These are phyloP conservation scores for Penicillium sp. DNA, from an alignment of 2,329 filamentous ascomycete genomes.

Conservation along the genomic window DNA sequence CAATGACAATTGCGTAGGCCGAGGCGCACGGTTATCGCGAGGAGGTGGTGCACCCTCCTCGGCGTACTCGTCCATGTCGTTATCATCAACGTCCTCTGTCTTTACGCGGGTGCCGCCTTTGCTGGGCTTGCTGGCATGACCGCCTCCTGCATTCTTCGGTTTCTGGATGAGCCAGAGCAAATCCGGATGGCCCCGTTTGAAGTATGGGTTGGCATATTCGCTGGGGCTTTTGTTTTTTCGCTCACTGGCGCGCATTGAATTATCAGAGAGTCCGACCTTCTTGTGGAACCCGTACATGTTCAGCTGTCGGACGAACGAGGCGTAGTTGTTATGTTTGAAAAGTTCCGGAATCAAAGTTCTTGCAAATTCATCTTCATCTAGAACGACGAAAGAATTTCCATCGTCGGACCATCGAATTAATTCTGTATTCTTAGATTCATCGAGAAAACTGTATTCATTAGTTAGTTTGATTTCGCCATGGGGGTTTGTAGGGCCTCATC, in stretches of 20 bases:
- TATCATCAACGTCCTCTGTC: slow-evolving; percentile 63
- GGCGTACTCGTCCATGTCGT: slow-evolving; percentile 61
- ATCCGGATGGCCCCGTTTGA: slow-evolving; percentile 88
- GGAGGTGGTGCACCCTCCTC: slow-evolving; percentile 41
- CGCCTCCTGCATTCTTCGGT: slow-evolving; percentile 68
- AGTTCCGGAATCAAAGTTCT: slow-evolving; percentile 72
- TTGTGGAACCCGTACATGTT: slow-evolving; percentile 68
- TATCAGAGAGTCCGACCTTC: slow-evolving; percentile 86
- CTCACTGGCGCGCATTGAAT: slow-evolving; percentile 96
- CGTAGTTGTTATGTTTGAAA: slow-evolving; percentile 79
- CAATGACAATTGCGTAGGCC: slow-evolving; percentile 47
- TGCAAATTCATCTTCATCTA: slow-evolving; percentile 90
- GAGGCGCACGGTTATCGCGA: slow-evolving; percentile 35
- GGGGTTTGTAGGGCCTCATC: slow-evolving; percentile 25
- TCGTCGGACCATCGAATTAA: slow-evolving; percentile 96
- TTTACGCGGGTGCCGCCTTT: slow-evolving; percentile 43
- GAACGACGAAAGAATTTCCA: slow-evolving; percentile 92
- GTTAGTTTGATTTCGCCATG: slow-evolving; percentile 9
- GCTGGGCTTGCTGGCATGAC: slow-evolving; percentile 55
- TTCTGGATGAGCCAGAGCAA: slow-evolving; percentile 96
- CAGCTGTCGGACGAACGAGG: slow-evolving; percentile 72
- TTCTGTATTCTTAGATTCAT: slow-evolving; percentile 89
- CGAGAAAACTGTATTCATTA: slow-evolving; percentile 71
- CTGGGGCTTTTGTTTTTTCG: slow-evolving; percentile 96
- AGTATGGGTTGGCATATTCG: slow-evolving; percentile 97